Base-by-base conservation (phyloP, 495 filamentous ascomycete species). In the Umbilicaria muhlenbergii region DNA sequence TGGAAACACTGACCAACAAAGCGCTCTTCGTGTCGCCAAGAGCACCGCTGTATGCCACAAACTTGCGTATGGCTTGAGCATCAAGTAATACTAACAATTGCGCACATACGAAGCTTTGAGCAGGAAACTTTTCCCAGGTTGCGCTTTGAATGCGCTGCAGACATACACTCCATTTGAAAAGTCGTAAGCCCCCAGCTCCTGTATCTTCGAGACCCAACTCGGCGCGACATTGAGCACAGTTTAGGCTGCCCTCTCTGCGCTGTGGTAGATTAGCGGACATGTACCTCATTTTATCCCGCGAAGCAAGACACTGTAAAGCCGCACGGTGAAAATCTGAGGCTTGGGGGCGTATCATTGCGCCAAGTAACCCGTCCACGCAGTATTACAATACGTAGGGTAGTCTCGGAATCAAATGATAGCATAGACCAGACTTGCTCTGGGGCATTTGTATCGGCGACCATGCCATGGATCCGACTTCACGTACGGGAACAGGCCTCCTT, bases 361-460 rank as follows among this genome's bases (percentile, higher is more conserved):
- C 15, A 18, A 38, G 17, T 19, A 35, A 48, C 40, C 50, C 45
- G 35, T 43, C 46, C 13, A 33, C 14, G 31, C n/a, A 17, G 14
- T 41, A 7, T 21, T 13, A 32, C 32, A 16, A 37, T 35, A 38
- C 12, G 24, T 12, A 44, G 47, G 41, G n/a, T 41, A 33, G 35
- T 15, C 36, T 45, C 14, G 31, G 37, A 41, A 21, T 41, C 38
- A 41, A 46, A 42, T 34, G 37, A 47, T 41, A 50, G 41, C 56
- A 58, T 43, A 58, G 59, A 58, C 47, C 59, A 46, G 38, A 53
- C 49, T 77, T 70, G 28, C 64, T 94, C 58, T 94, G 57, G 85
- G 86, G 81, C 76, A 84, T 66, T 81, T 82, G 86, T 93, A 94
- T 94, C 86, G 83, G 72, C 81, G 75, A 67, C 74, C 73, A 72